Conservation (phyloP, 331 rosid genomes). For the Pyracantha coccinea region DNA sequence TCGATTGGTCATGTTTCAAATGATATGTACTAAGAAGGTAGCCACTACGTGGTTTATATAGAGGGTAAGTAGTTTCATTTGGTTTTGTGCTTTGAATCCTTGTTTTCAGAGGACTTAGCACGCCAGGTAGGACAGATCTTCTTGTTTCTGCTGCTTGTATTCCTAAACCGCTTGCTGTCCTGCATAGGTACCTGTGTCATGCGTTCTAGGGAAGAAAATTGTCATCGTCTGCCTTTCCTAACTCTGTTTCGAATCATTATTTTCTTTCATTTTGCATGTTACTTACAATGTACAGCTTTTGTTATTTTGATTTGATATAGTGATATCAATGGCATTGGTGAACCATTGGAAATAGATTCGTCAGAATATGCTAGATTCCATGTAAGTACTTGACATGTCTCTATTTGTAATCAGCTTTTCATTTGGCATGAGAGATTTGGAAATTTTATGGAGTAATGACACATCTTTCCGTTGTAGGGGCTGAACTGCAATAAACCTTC, state of each 20-base stretch:
- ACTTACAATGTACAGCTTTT: conserved; percentile 11
- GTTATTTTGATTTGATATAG: conserved; percentile 33
- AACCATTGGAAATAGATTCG: conserved; percentile 42
- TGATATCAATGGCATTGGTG: conserved; percentile 38
- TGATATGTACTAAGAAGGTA: neutral
- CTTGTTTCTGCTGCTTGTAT: neutral
- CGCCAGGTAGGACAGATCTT: neutral
- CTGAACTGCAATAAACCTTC: conserved; percentile 26
- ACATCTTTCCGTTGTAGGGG: conserved; percentile 34
- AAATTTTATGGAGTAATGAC: conserved; percentile 16
- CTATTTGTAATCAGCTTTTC: conserved; percentile 3
- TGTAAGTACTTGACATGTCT: conserved; percentile 34
- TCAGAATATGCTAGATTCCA: conserved; percentile 29
- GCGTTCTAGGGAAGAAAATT: neutral
- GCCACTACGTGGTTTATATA: neutral
- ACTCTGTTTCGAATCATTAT: neutral
- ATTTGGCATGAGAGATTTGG: neutral
- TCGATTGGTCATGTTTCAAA: neutral
- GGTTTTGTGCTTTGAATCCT: neutral
- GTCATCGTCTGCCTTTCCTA: neutral
- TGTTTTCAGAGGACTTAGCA: neutral
- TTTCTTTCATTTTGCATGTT: conserved; percentile 1
- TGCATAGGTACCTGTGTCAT: neutral
- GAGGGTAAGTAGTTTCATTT: neutral
- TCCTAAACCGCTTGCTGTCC: neutral